Evolutionary conservation across 2,329 filamentous ascomycete species (phyloP).

Genomic region (Apiospora kogelbergensis): DNA sequence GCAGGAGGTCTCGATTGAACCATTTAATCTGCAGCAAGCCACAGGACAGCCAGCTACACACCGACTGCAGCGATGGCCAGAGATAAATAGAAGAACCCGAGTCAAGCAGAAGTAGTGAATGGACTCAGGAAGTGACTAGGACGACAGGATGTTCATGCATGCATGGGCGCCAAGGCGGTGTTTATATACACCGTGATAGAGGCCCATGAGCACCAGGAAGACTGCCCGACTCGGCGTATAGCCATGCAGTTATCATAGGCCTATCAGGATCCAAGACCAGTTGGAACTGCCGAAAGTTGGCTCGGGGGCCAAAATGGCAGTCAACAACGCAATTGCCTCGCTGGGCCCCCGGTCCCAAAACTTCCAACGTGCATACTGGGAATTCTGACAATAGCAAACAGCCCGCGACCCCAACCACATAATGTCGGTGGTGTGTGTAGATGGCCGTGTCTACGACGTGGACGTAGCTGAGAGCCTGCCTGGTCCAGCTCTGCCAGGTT

Average conservation of each 20-base stretch:
- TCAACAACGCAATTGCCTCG: too few relatives aligned
- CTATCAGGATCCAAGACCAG: neutral
- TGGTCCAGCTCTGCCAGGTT: neutral
- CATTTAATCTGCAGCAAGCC: neutral
- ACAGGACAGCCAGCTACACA: neutral
- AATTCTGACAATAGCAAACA: neutral
- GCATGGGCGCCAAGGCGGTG: neutral
- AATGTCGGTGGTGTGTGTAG: neutral
- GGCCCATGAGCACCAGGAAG: neutral
- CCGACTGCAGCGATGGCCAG: neutral
- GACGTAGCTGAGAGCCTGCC: neutral
- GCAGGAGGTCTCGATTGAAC: neutral
- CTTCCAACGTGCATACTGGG: neutral
- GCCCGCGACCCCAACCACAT: neutral
- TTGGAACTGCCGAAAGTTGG: neutral
- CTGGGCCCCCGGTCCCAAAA: too few relatives aligned
- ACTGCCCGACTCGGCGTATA: neutral
- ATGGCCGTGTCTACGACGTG: neutral
- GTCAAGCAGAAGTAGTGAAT: neutral
- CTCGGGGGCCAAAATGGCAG: neutral
- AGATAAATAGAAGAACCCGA: neutral
- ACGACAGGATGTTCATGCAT: neutral
- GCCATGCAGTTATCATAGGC: neutral
- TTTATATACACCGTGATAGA: neutral
- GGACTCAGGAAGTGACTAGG: neutral